phyloP scores from a whole-genome alignment of 73 alveolate genomes.

The Tetrahymena malaccensis region DNA sequence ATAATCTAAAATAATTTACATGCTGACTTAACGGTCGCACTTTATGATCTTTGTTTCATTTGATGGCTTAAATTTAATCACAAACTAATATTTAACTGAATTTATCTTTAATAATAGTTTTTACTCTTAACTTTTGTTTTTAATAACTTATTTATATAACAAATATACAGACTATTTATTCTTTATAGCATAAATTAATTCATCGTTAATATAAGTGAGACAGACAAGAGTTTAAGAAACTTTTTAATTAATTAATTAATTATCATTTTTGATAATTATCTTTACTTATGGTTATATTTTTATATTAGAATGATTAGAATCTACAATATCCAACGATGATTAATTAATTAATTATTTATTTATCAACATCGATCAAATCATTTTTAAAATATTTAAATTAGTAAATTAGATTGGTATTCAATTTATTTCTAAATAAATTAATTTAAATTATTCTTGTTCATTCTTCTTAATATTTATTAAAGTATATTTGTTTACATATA shows the following conservation, averaged over 20 bases:
- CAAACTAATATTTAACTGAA: background rate
- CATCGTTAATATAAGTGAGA: background rate
- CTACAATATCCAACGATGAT: background rate
- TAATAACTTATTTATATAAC: background rate
- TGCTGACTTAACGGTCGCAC: background rate
- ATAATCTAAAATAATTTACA: background rate
- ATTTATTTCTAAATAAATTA: too few species aligned
- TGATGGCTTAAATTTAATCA: background rate
- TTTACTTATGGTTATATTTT: background rate
- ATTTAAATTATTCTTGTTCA: background rate
- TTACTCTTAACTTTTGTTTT: background rate
- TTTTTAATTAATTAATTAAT: too few species aligned
- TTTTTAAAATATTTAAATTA: too few species aligned
- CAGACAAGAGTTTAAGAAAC: background rate
- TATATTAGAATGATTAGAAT: background rate
- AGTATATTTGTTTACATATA: too few species aligned
- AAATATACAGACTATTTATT: background rate
- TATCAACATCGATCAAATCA: background rate
- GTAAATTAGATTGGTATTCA: background rate
- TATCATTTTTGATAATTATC: background rate
- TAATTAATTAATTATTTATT: too few species aligned
- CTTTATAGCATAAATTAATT: background rate
- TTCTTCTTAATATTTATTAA: background rate
- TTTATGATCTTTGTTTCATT: background rate
- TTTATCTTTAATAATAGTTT: background rate